phyloP scores from a whole-genome alignment of 176 grass and related monocot genomes.

The Pontederia paniculata region DNA sequence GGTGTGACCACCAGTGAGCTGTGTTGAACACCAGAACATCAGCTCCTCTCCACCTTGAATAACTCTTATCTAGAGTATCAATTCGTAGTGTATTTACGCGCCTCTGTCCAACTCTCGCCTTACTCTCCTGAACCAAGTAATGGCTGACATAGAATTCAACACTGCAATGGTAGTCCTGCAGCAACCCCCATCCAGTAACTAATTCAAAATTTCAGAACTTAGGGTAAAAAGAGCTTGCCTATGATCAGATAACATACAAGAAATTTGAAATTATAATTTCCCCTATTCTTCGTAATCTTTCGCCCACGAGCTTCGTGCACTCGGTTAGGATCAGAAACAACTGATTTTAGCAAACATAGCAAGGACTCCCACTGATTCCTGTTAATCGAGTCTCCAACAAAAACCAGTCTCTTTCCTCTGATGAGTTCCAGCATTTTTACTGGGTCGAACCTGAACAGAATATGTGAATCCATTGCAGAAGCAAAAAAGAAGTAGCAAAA shows the following conservation, averaged over 20 bases:
- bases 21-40: slow-evolving; percentile 89
- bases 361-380: slow-evolving; percentile 97
- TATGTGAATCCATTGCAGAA: slow-evolving; percentile 6
- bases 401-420: slow-evolving; percentile 67
- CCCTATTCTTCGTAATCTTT: slow-evolving; percentile 68
- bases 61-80: slow-evolving; percentile 56
- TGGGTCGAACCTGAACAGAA: slow-evolving; percentile 59
- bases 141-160: slow-evolving; percentile 84
- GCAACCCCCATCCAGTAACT: slow-evolving; percentile 9
- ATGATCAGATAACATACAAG: slow-evolving; percentile 29
- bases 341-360: slow-evolving; percentile 65
- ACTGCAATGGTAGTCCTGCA: slow-evolving; percentile 79
- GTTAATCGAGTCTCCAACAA: slow-evolving; percentile 84
- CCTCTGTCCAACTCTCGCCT: slow-evolving; percentile 49
- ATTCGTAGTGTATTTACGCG: slow-evolving; percentile 50
- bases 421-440: slow-evolving; percentile 63
- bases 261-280: slow-evolving; percentile 82
- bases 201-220: slow-evolving; percentile 1
- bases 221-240: neutral
- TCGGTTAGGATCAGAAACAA: slow-evolving; percentile 41
- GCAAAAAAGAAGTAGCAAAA: neutral
- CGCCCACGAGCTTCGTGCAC: slow-evolving; percentile 47
- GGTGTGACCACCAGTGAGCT: slow-evolving; percentile 97
- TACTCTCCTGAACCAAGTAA: slow-evolving; percentile 88
- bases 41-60: slow-evolving; percentile 67